These are phyloP conservation scores for Acacia concinna DNA, from an alignment of 331 rosid genomes.

Conservation along the genomic window DNA sequence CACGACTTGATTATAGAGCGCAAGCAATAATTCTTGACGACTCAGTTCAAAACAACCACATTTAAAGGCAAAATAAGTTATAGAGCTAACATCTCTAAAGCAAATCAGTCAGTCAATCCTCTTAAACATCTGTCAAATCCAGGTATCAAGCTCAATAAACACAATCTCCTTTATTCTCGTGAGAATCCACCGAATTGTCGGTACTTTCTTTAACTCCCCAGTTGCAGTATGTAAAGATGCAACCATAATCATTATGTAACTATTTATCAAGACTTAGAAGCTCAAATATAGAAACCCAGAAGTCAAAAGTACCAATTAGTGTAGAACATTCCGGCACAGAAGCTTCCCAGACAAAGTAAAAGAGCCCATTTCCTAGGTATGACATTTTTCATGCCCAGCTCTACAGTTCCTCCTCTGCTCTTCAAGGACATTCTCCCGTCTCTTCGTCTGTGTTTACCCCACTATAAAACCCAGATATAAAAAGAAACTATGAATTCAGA, in stretches of 20 bases:
- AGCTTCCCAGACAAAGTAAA: constrained; percentile 75
- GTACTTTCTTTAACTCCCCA: background rate
- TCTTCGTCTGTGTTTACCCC: constrained; percentile 26
- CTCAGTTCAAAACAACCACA: constrained; percentile 27
- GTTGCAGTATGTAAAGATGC: constrained; percentile 21
- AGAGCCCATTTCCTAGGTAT: constrained; percentile 64
- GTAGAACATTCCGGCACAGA: constrained; percentile 83
- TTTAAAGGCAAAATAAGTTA: background rate
- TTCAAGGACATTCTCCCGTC: constrained; percentile 50
- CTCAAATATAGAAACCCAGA: constrained; percentile 36
- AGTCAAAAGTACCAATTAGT: constrained; percentile 58
- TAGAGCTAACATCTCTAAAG: background rate
- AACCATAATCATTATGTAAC: background rate
- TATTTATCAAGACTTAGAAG: constrained; percentile 7
- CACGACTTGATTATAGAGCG: background rate
- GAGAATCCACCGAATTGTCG: constrained; percentile 19
- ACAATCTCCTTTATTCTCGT: background rate
- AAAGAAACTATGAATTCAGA: background rate
- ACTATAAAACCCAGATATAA: constrained; percentile 20
- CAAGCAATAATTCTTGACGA: constrained; percentile 1
- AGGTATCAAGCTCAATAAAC: background rate
- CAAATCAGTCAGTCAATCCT: background rate
- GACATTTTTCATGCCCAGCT: constrained; percentile 42
- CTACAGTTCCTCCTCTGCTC: constrained; percentile 58
- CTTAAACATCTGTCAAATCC: background rate